Evolutionary conservation across 257 asterid genomes (phyloP).

Genomic region (Fraxinus excelsior): DNA sequence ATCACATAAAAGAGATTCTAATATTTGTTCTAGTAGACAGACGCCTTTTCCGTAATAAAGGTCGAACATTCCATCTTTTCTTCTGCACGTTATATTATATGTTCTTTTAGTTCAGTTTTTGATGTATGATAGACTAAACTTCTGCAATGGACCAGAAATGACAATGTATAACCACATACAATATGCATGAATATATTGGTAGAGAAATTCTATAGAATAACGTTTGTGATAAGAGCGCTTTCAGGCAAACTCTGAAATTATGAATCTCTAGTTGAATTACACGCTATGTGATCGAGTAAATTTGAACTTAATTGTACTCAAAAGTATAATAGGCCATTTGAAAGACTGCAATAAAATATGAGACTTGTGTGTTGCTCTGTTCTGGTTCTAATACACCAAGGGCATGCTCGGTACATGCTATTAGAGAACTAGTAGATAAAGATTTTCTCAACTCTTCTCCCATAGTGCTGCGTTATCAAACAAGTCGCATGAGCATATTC

Average conservation of each 20-base stretch:
- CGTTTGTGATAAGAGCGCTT: no score
- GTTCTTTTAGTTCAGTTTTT: not conserved
- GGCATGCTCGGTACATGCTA: not conserved
- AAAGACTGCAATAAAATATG: not conserved
- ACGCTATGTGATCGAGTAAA: not conserved
- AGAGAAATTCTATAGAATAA: not conserved
- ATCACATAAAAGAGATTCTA: slow-evolving; percentile 58
- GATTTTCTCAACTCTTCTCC: not conserved
- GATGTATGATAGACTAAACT: not conserved
- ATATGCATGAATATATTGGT: not conserved
- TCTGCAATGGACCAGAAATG: not conserved
- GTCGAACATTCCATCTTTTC: slow-evolving; percentile 28
- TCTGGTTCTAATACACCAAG: not conserved
- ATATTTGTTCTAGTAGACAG: not conserved
- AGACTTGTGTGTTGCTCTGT: not conserved
- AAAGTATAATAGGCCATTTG: not conserved
- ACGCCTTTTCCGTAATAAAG: slow-evolving; percentile 17
- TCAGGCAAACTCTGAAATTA: not conserved
- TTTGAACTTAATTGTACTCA: not conserved
- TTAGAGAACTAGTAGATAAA: not conserved
- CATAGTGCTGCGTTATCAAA: no score
- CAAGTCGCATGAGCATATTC: not conserved
- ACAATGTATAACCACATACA: not conserved
- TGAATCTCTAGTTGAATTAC: not conserved
- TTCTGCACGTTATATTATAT: not conserved